Evolutionary conservation across 192 early-diverging fungal genomes (phyloP).

Genomic region (Coemansia sp.): DNA sequence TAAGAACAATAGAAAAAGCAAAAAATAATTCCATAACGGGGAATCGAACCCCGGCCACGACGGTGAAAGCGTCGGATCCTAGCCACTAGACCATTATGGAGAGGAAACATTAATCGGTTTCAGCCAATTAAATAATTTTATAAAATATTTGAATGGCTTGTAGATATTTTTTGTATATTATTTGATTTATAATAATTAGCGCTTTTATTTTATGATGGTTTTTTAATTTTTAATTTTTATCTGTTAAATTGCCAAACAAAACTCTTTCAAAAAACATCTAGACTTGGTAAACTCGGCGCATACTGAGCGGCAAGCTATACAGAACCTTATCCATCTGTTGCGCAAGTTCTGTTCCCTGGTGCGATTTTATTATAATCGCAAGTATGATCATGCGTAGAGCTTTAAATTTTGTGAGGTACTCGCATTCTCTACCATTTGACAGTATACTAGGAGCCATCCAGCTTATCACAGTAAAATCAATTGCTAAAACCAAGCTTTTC

Average conservation of each 20-base stretch:
- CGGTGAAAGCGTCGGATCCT: conserved; percentile 87
- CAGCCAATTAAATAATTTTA: neutral
- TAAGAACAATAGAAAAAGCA: neutral
- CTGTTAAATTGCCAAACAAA: too few relatives aligned
- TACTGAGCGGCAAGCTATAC: too few relatives aligned
- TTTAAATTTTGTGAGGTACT: neutral
- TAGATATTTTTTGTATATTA: too few relatives aligned
- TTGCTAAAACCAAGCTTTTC: conserved; percentile 12
- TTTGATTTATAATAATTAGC: neutral
- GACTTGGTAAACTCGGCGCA: neutral
- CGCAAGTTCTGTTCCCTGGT: neutral
- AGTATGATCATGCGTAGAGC: neutral
- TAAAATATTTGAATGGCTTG: neutral
- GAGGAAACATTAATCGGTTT: neutral
- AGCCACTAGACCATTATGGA: conserved; percentile 80
- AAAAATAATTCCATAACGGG: conserved; percentile 34
- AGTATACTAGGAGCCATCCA: conserved; percentile 18
- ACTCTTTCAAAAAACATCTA: too few relatives aligned
- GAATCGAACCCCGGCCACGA: conserved; percentile 83
- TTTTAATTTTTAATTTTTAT: too few relatives aligned
- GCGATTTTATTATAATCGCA: too few relatives aligned
- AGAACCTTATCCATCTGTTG: neutral
- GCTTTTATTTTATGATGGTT: too few relatives aligned
- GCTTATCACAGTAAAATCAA: conserved; percentile 5
- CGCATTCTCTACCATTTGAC: neutral